Conservation (phyloP, 306 rosid genomes). For the Prunus campanulata region DNA sequence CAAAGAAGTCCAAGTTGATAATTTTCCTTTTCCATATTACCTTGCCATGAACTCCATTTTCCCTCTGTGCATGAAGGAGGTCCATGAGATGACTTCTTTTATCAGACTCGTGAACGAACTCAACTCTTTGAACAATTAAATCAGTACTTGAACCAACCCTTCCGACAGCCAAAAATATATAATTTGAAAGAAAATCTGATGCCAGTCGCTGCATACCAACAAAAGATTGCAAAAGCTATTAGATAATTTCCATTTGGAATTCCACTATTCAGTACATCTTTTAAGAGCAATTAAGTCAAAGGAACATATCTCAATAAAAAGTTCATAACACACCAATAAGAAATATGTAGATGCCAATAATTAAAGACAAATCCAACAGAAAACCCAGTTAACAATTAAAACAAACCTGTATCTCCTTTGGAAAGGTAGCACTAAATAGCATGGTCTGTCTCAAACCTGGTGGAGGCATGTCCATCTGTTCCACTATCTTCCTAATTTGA, state of each 20-base stretch:
- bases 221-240: conserved; percentile 15
- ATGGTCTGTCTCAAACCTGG: conserved; percentile 71
- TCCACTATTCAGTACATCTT: not conserved
- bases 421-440: conserved; percentile 85
- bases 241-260: conserved; percentile 9
- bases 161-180: conserved; percentile 92
- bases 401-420: conserved; percentile 84
- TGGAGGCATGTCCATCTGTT: conserved; percentile 91
- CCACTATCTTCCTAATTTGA: conserved; percentile 81
- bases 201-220: conserved; percentile 73
- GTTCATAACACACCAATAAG: not conserved
- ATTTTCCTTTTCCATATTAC: conserved; percentile 34
- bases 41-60: conserved; percentile 67
- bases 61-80: conserved; percentile 95
- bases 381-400: not conserved
- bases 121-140: conserved; percentile 91
- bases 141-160: conserved; percentile 98
- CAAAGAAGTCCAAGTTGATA: not conserved
- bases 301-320: not conserved
- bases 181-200: conserved; percentile 80
- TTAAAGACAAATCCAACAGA: not conserved
- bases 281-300: not conserved
- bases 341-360: not conserved
- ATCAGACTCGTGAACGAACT: conserved; percentile 82
- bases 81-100: conserved; percentile 97